Conservation (phyloP, 768 basidiomycete species). For the Suillus tomentosus region DNA sequence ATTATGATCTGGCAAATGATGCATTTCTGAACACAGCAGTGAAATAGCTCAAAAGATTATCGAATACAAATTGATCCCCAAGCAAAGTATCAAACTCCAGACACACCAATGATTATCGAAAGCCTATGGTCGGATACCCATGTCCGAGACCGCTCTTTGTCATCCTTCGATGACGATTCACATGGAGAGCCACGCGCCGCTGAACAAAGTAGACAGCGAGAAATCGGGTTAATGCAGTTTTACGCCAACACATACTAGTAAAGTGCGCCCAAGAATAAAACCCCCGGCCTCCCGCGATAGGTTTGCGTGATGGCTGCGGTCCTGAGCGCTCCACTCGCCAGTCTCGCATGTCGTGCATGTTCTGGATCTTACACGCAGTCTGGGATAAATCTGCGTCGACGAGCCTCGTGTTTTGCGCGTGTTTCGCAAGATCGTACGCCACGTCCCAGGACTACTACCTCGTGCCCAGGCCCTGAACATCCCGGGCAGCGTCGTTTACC, state of each 20-base stretch:
- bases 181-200: background rate
- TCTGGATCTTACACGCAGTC: background rate
- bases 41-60: background rate
- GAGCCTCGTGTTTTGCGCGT: conserved; percentile 5
- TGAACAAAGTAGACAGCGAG: conserved; percentile 1
- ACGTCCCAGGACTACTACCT: conserved; percentile 6
- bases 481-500: background rate
- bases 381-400: background rate
- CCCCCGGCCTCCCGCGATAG: background rate
- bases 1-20: background rate
- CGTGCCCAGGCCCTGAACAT: conserved; percentile 6
- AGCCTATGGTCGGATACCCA: background rate
- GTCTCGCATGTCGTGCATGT: conserved; percentile 3
- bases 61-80: background rate
- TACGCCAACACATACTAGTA: too few species aligned
- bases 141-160: background rate
- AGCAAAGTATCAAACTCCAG: background rate
- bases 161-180: background rate
- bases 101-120: background rate
- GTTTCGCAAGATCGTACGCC: background rate
- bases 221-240: background rate
- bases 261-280: background rate
- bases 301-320: background rate
- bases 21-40: background rate
- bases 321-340: conserved; percentile 3